phyloP scores from a whole-genome alignment of 2,329 filamentous ascomycete genomes.

The Grosmannia clavigera region DNA sequence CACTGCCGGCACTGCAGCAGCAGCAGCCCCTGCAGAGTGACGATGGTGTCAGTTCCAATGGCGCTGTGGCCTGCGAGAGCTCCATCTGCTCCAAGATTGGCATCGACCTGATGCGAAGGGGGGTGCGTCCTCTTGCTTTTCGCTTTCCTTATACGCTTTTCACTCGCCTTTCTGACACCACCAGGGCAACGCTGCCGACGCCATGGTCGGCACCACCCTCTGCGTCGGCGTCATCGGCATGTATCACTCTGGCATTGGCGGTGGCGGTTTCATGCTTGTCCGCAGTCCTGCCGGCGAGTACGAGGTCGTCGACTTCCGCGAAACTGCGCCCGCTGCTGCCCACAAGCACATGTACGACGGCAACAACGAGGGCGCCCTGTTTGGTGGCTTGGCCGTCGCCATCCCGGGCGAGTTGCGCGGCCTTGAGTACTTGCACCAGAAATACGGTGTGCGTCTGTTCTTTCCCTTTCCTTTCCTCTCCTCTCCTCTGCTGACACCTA shows the following conservation, averaged over 20 bases:
- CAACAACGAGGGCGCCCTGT: conserved; percentile 53
- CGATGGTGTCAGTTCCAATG: conserved; percentile 18
- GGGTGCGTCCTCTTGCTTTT: conserved; percentile 21
- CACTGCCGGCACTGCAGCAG: conserved; percentile 1
- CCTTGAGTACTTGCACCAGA: conserved; percentile 62
- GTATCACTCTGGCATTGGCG: conserved; percentile 75
- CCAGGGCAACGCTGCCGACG: conserved; percentile 65
- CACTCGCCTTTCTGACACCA: background rate
- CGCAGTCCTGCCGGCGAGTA: conserved; percentile 61
- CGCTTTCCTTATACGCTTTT: background rate
- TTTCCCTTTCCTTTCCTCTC: background rate
- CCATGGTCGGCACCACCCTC: conserved; percentile 59
- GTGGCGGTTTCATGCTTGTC: conserved; percentile 82
- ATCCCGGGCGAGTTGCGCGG: conserved; percentile 69
- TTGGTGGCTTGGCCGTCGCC: conserved; percentile 59
- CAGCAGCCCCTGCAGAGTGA: conserved; percentile 6
- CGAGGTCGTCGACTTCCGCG: conserved; percentile 81
- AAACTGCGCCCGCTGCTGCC: conserved; percentile 73
- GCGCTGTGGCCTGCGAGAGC: conserved; percentile 61
- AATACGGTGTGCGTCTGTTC: conserved; percentile 43
- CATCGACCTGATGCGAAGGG: conserved; percentile 42
- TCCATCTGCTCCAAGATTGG: conserved; percentile 58
- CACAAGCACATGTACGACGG: conserved; percentile 74
- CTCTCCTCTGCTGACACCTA: background rate
- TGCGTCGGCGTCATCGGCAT: conserved; percentile 66